Conservation (phyloP, 2,329 filamentous ascomycete genomes). For the Sphaerulina musiva region DNA sequence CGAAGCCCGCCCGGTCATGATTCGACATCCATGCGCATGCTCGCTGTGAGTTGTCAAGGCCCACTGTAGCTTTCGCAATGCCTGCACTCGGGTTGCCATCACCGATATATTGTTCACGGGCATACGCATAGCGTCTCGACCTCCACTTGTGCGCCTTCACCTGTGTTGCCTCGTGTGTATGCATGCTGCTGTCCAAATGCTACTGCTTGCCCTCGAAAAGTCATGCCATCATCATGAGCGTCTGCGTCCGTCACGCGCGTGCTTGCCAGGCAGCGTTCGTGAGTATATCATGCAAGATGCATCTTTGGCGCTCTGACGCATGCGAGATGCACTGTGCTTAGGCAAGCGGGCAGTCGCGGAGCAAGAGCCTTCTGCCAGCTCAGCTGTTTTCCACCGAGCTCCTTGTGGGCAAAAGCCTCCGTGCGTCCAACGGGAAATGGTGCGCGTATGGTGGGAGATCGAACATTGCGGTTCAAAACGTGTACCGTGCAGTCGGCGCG, state of each 20-base stretch:
- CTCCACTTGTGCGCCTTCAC: background rate
- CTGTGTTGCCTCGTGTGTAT: background rate
- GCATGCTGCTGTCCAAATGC: background rate
- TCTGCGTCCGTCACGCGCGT: constrained; percentile 24
- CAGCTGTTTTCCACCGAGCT: constrained; percentile 7
- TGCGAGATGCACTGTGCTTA: constrained; percentile 15
- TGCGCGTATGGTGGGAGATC: constrained; percentile 18
- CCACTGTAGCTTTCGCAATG: background rate
- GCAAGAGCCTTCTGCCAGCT: constrained; percentile 9
- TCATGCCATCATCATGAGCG: constrained; percentile 11
- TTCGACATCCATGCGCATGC: background rate
- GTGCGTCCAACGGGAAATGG: constrained; percentile 7
- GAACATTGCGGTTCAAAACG: constrained; percentile 26
- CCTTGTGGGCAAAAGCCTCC: constrained; percentile 7
- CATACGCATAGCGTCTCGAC: background rate
- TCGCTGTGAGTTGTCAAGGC: background rate
- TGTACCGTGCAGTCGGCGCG: constrained; percentile 48
- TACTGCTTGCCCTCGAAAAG: constrained; percentile 20
- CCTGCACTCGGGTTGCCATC: background rate
- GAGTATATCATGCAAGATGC: constrained; percentile 18
- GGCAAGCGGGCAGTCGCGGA: constrained; percentile 16
- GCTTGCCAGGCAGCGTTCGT: constrained; percentile 29
- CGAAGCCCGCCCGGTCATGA: background rate
- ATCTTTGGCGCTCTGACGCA: constrained; percentile 7
- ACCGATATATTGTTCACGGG: background rate